Evolutionary conservation across 371 early-diverging fungal genomes (phyloP).

Genomic region (Mortierella sp.): DNA sequence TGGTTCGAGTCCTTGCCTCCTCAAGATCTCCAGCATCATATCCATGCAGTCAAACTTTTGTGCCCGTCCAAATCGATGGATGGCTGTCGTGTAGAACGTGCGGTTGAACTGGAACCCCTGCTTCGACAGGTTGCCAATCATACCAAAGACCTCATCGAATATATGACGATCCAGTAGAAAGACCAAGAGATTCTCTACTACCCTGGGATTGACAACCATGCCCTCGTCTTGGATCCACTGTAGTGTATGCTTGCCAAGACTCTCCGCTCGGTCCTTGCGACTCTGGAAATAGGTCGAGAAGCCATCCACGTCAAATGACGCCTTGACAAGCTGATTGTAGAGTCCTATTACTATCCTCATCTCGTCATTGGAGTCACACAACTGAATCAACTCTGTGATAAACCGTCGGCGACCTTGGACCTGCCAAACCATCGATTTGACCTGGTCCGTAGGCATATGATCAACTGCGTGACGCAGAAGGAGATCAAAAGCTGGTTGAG

Average conservation of each 20-base stretch:
- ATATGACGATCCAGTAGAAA: constrained; percentile 39
- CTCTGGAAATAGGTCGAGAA: constrained; percentile 40
- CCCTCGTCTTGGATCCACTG: constrained; percentile 33
- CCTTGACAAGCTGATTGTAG: constrained; percentile 23
- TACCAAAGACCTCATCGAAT: constrained; percentile 24
- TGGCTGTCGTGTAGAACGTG: constrained; percentile 32
- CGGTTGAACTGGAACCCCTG: constrained; percentile 29
- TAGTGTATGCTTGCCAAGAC: constrained; percentile 8
- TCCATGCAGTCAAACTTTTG: constrained; percentile 49
- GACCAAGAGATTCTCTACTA: constrained; percentile 30
- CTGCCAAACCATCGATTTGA: constrained; percentile 34
- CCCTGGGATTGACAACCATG: constrained; percentile 1
- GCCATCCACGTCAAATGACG: constrained; percentile 37
- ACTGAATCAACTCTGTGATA: constrained; percentile 27
- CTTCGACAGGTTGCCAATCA: constrained; percentile 10
- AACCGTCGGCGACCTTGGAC: constrained; percentile 52
- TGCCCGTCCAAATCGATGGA: constrained; percentile 46
- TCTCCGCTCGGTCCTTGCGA: constrained; percentile 26
- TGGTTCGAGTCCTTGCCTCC: constrained; percentile 45
- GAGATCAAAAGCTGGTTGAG: constrained; percentile 35
- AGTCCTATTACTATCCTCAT: constrained; percentile 32
- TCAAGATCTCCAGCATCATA: constrained; percentile 30
- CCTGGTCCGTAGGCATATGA: constrained; percentile 37
- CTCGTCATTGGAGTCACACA: constrained; percentile 44
- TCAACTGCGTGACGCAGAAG: constrained; percentile 29